Conservation (phyloP, 768 basidiomycete species). For the Agrocybe pediades region DNA sequence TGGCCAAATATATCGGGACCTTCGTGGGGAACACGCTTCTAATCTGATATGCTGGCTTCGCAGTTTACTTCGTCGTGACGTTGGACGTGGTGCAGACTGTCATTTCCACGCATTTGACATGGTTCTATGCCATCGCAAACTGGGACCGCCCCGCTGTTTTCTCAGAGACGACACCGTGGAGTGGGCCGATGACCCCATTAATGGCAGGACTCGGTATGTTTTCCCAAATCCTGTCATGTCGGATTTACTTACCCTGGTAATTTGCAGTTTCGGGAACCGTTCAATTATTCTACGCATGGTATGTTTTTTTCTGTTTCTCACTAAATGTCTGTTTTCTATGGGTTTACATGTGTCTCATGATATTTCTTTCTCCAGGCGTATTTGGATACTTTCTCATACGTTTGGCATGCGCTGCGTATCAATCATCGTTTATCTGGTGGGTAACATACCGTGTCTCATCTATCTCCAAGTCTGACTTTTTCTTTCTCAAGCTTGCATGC, state of each 20-base stretch:
- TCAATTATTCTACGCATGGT: not conserved
- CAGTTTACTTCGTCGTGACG: not conserved
- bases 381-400: not conserved
- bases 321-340: too few species aligned
- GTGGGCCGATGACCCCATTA: not conserved
- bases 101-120: not conserved
- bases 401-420: not conserved
- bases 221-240: not conserved
- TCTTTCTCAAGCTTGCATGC: not conserved
- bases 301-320: not conserved
- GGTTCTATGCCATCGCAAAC: not conserved
- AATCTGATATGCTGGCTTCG: not conserved
- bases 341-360: not conserved
- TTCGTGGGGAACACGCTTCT: not conserved
- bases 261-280: not conserved
- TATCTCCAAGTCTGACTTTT: not conserved
- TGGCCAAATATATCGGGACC: not conserved
- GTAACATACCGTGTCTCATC: not conserved
- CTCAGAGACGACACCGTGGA: not conserved
- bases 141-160: not conserved
- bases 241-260: not conserved
- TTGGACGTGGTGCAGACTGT: not conserved
- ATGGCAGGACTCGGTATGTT: not conserved
- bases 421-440: not conserved
- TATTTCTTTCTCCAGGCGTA: not conserved